phyloP scores from a whole-genome alignment of 2,329 filamentous ascomycete genomes.

The Capronia epimyces region DNA sequence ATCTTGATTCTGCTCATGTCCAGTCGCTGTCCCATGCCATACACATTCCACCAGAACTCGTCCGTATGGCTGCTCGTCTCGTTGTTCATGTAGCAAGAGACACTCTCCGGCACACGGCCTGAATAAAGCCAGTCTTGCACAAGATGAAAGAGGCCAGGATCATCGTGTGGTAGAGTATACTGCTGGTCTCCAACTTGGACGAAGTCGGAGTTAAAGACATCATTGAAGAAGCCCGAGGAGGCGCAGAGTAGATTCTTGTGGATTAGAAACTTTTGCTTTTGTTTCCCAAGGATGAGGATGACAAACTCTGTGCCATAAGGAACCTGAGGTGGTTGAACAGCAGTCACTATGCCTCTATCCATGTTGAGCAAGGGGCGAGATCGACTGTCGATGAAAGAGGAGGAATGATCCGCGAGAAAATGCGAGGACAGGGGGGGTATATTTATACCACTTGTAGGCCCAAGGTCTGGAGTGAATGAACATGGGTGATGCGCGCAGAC shows the following conservation, averaged over 20 bases:
- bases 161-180: conserved; percentile 44
- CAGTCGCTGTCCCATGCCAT: conserved; percentile 8
- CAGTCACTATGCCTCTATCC: not conserved
- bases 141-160: conserved; percentile 50
- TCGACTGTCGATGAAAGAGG: not conserved
- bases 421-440: not conserved
- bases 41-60: conserved; percentile 10
- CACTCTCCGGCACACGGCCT: conserved; percentile 6
- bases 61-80: not conserved
- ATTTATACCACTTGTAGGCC: not conserved
- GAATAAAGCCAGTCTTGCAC: conserved; percentile 51
- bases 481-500: too few relatives aligned
- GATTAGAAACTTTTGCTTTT: conserved; percentile 9
- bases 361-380: not conserved
- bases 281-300: conserved; percentile 10
- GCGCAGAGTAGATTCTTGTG: conserved; percentile 14
- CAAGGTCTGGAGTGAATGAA: not conserved
- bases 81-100: conserved; percentile 4
- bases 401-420: not conserved
- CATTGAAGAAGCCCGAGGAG: conserved; percentile 6
- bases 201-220: not conserved
- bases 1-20: conserved; percentile 1
- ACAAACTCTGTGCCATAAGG: conserved; percentile 6
- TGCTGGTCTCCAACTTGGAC: conserved; percentile 37
- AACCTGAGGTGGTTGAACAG: conserved; percentile 7